Conservation (phyloP, 2,329 filamentous ascomycete genomes). For the Venturia carpophila region DNA sequence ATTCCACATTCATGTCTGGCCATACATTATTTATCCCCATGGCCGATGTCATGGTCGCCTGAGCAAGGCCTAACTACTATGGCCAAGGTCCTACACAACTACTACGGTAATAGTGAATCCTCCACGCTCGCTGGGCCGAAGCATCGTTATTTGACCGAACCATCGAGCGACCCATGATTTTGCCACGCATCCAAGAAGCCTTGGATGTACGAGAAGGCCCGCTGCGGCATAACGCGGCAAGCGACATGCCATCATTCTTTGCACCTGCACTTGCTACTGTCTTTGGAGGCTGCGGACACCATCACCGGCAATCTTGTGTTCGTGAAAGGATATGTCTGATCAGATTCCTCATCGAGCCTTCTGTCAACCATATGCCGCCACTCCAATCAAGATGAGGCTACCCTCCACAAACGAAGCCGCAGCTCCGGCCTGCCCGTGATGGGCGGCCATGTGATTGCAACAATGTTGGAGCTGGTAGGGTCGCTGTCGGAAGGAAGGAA, state of each 20-base stretch:
- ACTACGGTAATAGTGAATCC: background rate
- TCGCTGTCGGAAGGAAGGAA: too few relatives aligned
- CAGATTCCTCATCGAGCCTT: background rate
- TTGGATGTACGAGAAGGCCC: background rate
- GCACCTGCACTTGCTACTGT: background rate
- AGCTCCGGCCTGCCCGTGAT: too few relatives aligned
- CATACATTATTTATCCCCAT: too few relatives aligned
- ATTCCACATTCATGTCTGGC: too few relatives aligned
- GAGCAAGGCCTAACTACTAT: too few relatives aligned
- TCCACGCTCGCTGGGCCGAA: background rate
- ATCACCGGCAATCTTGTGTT: too few relatives aligned
- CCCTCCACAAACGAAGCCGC: too few relatives aligned
- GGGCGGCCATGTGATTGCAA: too few relatives aligned
- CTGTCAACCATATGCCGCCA: background rate
- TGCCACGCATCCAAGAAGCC: background rate
- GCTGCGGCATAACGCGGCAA: slow-evolving; percentile 1
- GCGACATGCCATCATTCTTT: background rate
- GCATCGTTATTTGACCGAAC: background rate
- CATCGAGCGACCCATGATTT: background rate
- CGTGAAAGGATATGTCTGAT: background rate
- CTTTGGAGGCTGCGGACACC: background rate
- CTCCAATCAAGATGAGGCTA: slow-evolving; percentile 1
- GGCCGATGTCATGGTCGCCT: too few relatives aligned
- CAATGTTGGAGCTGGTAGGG: too few relatives aligned
- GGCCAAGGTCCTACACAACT: background rate